A percentile compares a stretch with the other conserved stretches of the same genome.
These are phyloP conservation scores for Colletotrichum tropicale DNA, from an alignment of 2,329 filamentous ascomycete genomes.

Conservation along the genomic window DNA sequence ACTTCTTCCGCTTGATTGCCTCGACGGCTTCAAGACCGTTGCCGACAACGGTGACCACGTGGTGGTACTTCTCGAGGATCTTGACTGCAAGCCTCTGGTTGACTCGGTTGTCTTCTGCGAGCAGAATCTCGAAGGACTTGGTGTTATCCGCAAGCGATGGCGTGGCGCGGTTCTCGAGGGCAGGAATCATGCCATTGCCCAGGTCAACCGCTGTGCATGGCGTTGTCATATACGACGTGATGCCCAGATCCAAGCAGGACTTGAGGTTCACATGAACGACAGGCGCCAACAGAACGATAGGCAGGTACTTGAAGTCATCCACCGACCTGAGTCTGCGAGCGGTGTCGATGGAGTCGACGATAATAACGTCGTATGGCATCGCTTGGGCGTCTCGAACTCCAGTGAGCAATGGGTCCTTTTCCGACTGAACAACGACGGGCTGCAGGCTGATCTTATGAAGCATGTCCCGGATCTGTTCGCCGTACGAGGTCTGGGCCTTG, in stretches of 20 bases:
- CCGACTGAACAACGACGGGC: constrained; percentile 84
- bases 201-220: constrained; percentile 93
- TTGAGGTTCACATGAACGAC: constrained; percentile 91
- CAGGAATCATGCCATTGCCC: constrained; percentile 94
- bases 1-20: constrained; percentile 88
- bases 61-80: constrained; percentile 96
- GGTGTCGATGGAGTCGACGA: constrained; percentile 92
- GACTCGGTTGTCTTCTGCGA: constrained; percentile 96
- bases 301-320: constrained; percentile 97
- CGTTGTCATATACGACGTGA: constrained; percentile 99
- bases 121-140: constrained; percentile 91
- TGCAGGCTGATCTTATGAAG: constrained; percentile 79
- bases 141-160: constrained; percentile 92
- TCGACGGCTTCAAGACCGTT: constrained; percentile 95
- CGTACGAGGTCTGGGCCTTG: constrained; percentile 81
- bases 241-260: constrained; percentile 90
- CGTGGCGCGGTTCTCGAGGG: constrained; percentile 89
- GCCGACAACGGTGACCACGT: constrained; percentile 88
- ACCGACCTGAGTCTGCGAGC: constrained; percentile 84
- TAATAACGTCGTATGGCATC: constrained; percentile 89
- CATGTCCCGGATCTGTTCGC: constrained; percentile 78
- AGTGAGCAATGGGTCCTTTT: constrained; percentile 64
- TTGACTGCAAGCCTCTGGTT: constrained; percentile 96
- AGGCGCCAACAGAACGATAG: constrained; percentile 89
- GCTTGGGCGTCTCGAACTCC: constrained; percentile 58